Percentiles rank a stretch among this genome's conserved stretches.
phyloP scores from a whole-genome alignment of 1,284 basidiomycete genomes.

The Trichosporon sp. region DNA sequence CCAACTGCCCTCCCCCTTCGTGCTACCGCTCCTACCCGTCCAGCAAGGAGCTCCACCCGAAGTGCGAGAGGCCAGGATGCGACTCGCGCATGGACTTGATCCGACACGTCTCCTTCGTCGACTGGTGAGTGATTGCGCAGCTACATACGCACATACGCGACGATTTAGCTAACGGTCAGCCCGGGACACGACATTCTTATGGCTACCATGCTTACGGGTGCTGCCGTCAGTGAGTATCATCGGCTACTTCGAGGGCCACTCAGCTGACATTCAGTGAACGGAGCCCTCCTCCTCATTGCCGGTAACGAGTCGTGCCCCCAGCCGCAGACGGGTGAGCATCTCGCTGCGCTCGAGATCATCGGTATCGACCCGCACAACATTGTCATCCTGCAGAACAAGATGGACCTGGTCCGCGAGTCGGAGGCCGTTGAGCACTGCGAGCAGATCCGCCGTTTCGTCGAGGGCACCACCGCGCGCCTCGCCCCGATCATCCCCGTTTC shows the following conservation, averaged over 20 bases:
- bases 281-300: constrained; percentile 88
- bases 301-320: constrained; percentile 99
- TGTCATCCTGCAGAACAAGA: constrained; percentile 97
- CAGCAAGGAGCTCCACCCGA: constrained; percentile 87
- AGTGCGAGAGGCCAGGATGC: constrained; percentile 90
- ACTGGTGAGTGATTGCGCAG: constrained; percentile 40
- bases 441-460: constrained; percentile 86
- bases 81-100: constrained; percentile 83
- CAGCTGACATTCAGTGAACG: constrained; percentile 63
- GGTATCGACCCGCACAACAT: constrained; percentile 82
- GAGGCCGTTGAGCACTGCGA: constrained; percentile 90
- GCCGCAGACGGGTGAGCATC: constrained; percentile 96
- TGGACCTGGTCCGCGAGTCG: constrained; percentile 87
- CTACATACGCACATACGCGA: not conserved
- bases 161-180: constrained; percentile 16
- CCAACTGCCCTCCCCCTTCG: constrained; percentile 84
- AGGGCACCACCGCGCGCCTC: constrained; percentile 91
- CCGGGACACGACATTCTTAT: constrained; percentile 91
- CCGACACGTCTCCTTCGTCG: constrained; percentile 89
- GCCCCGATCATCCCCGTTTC: constrained; percentile 99
- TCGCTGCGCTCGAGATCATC: constrained; percentile 99
- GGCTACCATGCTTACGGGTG: constrained; percentile 99
- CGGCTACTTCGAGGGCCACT: not conserved
- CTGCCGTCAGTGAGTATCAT: constrained; percentile 69
- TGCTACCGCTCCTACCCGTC: constrained; percentile 92